Conservation (phyloP, 1,284 basidiomycete species). For the Anthracocystis walkeri region DNA sequence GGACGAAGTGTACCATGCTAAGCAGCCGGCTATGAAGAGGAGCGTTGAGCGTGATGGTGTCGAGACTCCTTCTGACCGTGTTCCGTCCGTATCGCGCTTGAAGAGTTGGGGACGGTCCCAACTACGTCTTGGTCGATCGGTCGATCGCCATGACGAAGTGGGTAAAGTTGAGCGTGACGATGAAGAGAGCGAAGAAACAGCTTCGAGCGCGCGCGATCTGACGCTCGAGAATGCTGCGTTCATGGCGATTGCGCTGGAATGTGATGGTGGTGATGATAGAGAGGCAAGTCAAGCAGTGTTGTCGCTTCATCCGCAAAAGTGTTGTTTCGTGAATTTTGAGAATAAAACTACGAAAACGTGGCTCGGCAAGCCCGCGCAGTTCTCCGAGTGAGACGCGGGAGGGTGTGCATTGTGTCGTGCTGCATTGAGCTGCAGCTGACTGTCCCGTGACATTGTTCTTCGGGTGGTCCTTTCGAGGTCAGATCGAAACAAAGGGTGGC, state of each 20-base stretch:
- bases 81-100: constrained; percentile 12
- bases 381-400: too few species aligned
- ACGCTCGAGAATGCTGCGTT: constrained; percentile 33
- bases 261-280: not conserved
- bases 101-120: constrained; percentile 33
- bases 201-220: constrained; percentile 34
- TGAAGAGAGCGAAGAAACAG: constrained; percentile 18
- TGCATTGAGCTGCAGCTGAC: too few species aligned
- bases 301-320: too few species aligned
- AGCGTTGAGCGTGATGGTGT: constrained; percentile 34
- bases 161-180: not conserved
- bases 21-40: constrained; percentile 57
- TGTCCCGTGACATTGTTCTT: too few species aligned
- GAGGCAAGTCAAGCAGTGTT: too few species aligned
- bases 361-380: too few species aligned
- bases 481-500: too few species aligned
- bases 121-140: constrained; percentile 16
- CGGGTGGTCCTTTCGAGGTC: too few species aligned
- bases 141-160: constrained; percentile 9
- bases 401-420: too few species aligned
- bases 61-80: not conserved
- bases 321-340: too few species aligned
- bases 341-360: too few species aligned
- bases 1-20: constrained; percentile 74
- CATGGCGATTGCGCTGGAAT: constrained; percentile 4